These are phyloP conservation scores for Coemansia sp. DNA, from an alignment of 192 early-diverging fungal genomes.

Conservation along the genomic window DNA sequence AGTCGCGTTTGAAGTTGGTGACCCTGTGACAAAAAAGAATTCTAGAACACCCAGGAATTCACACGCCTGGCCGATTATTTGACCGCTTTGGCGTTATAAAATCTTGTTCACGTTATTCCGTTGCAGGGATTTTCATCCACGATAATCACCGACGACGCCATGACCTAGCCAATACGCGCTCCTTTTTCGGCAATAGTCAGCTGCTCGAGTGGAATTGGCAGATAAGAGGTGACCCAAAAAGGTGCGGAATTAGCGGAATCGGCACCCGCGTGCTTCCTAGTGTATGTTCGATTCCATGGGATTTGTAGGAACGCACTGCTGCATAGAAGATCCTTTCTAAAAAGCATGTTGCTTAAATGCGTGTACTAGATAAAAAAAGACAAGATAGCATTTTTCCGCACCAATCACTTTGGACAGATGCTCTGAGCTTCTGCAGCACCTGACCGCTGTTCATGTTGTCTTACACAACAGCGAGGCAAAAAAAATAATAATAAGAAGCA, in stretches of 20 bases:
- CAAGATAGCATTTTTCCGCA: not conserved
- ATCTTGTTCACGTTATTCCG: not conserved
- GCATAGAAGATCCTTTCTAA: not conserved
- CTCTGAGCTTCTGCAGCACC: not conserved
- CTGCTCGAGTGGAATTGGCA: not conserved
- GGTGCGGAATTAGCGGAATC: not conserved
- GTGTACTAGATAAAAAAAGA: not conserved
- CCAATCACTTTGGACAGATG: not conserved
- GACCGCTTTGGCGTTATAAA: not conserved
- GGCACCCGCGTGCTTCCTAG: not conserved
- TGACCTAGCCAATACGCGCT: not conserved
- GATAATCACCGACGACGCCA: not conserved
- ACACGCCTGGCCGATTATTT: not conserved
- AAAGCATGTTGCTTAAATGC: not conserved
- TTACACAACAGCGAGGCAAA: not conserved
- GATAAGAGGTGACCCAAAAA: not conserved
- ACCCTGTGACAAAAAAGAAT: not conserved
- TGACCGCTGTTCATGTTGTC: not conserved
- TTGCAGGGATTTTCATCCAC: not conserved
- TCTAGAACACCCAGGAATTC: not conserved
- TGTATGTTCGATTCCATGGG: not conserved
- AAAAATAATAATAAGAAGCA: not conserved
- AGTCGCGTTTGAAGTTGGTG: not conserved
- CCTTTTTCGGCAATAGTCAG: not conserved
- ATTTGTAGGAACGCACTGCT: not conserved